Evolutionary conservation across 768 basidiomycete species (phyloP), one percentile per base, ranked within the genome.

Genomic region (Suillus subalutaceus): DNA sequence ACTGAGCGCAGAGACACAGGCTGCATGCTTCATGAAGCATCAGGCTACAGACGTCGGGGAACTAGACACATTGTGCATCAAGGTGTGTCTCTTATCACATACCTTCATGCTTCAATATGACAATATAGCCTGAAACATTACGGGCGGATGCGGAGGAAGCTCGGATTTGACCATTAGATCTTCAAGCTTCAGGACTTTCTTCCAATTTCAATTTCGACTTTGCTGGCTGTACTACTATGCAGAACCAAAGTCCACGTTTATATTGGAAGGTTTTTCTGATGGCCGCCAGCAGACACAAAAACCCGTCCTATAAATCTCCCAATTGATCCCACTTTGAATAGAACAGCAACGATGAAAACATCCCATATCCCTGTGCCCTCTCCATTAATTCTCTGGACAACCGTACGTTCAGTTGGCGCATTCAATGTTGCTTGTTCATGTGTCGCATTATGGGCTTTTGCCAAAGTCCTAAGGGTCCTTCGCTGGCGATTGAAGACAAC

Each of bases 401-500:
- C 52, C 8, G 15, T 32, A 16, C 52, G 52, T 6, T 18, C 16
- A 2, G 26, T 16, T 53, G 16, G 30, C 52, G 8, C 52, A 32
- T 18, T 53, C 16, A 53, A 53, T 30, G 4, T 32, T 0, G 30
- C 16, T 32, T 30, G 52, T 9, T 53, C 26, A 53, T 18, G 30
- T 18, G 52, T 8, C 2, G 52, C 52, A 32, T 26, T 53, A 26
- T 53, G 52, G 52, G 26, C 52, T 5, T 32, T 53, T 18, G 30
- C 18, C 30, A 53, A 53, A 30, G 26, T 53, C 15, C 4, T 18
- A 10, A 18, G 8, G 26, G 4, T 3, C 2, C 30, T 53, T 30
- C 40, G 46, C 7, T 40, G 40, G 44, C 41, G 43, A 20, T 5
- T 66, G 4, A 66, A 41, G 13, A 72, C 72, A 1, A 72, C 72